Evolutionary conservation across 257 asterid genomes (phyloP), one percentile per base, ranked within the genome.

Genomic region (Plantago major): DNA sequence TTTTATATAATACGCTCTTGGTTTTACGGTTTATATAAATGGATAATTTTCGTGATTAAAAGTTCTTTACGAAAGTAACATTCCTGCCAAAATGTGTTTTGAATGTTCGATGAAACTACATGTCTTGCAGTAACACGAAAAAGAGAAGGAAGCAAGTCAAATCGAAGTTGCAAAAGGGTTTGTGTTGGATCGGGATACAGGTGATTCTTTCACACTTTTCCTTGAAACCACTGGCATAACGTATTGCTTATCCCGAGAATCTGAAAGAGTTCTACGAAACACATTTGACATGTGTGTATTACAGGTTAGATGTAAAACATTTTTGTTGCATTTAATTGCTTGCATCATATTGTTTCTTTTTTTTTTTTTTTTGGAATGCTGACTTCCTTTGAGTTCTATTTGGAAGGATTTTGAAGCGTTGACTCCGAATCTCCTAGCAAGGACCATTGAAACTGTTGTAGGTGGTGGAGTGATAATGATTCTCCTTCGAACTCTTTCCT

Each of bases 391-490:
- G 6, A 53, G 8, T 46, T 9, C 15, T 28, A 2, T 63, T 19
- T 49, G 30, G 2, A 40, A 83, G 90, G 90, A 83, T 70, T 83
- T 81, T 54, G 85, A 80, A 72, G 81, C 90, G 59, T 65, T 81
- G 81, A 83, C 87, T 22, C 90, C 90, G 46, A 83, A 81, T 65
- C 78, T 81, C 46, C 79, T 83, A 18, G 87, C 90, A 17, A 80
- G 85, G 72, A 83, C 90, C 47, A 78, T 83, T 43, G 90, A 83
- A 73, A 83, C 90, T 47, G 90, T 83, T 64, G 87, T 72, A 72
- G 90, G 90, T 56, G 87, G 90, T 65, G 90, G 90, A 55, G 42
- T 83, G 75, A 71, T 83, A 45, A 64, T 83, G 56, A 70, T 83
- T 70, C 69, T 83, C 65, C 80, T 83, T 26, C 83, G 80, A 47